Percentiles rank a stretch among this genome's conserved stretches.
phyloP scores from a whole-genome alignment of 345 rosid species.

The Streptanthus diversifolius region DNA sequence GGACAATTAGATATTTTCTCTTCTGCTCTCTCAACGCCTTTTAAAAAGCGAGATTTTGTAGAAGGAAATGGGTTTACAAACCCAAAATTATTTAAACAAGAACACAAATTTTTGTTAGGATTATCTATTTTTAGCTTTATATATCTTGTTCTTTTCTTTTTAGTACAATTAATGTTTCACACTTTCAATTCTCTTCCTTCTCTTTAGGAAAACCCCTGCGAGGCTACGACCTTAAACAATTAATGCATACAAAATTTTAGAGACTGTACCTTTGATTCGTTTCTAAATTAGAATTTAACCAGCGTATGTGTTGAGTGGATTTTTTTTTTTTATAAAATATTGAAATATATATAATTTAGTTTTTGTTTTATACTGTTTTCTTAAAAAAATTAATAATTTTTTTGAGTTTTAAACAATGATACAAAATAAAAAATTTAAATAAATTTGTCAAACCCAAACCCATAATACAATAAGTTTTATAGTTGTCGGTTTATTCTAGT shows the following conservation, averaged over 20 bases:
- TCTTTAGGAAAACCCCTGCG: not conserved
- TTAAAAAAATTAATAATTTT: no score
- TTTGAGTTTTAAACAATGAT: no score
- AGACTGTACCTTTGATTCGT: not conserved
- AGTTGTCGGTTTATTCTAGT: no score
- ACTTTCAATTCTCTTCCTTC: not conserved
- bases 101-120: not conserved
- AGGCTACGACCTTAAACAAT: no score
- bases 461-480: no score
- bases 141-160: not conserved
- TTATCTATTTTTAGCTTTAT: conserved; percentile 3
- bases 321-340: no score
- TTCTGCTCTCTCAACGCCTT: conserved; percentile 5
- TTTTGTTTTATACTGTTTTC: no score
- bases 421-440: no score
- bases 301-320: no score
- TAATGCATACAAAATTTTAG: not conserved
- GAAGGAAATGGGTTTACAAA: not conserved
- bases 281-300: no score
- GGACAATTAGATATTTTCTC: not conserved
- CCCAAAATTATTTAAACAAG: not conserved
- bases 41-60: not conserved
- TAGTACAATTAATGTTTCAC: not conserved
- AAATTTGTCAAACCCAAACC: no score
- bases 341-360: no score